Percentiles rank a stretch among this genome's conserved stretches.
These are phyloP conservation scores for Fusarium agapanthi DNA, from an alignment of 2,329 filamentous ascomycete species.

Conservation along the genomic window DNA sequence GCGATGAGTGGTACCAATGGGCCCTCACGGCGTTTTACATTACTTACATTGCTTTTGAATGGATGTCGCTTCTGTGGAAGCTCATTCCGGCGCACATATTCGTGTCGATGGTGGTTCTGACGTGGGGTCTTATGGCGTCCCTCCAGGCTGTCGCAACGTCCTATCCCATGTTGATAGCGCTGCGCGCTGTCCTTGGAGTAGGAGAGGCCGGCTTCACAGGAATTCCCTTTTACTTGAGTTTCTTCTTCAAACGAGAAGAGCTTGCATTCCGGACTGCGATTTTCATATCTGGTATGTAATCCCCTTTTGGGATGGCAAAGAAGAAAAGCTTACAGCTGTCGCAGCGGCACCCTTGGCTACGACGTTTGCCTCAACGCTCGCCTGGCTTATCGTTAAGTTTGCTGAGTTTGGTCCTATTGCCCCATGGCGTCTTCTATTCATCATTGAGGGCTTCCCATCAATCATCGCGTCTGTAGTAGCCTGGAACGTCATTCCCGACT, in stretches of 20 bases:
- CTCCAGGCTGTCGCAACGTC: constrained; percentile 73
- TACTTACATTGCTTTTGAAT: constrained; percentile 70
- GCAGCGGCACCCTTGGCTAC: constrained; percentile 82
- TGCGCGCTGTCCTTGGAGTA: constrained; percentile 67
- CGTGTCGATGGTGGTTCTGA: constrained; percentile 70
- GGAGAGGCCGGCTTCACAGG: constrained; percentile 73
- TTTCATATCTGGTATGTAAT: constrained; percentile 74
- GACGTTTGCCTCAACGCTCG: constrained; percentile 78
- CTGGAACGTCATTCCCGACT: constrained; percentile 80
- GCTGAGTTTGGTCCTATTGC: constrained; percentile 74
- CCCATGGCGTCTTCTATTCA: constrained; percentile 85
- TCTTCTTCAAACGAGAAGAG: constrained; percentile 73
- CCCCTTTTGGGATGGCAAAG: constrained; percentile 7
- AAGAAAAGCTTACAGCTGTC: constrained; percentile 53
- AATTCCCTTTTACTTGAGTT: constrained; percentile 70
- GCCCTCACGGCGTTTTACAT: constrained; percentile 69
- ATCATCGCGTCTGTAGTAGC: constrained; percentile 77
- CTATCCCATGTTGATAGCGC: constrained; percentile 65
- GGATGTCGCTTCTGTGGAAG: constrained; percentile 71
- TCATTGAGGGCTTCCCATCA: constrained; percentile 86
- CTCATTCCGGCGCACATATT: constrained; percentile 68
- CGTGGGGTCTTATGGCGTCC: constrained; percentile 83
- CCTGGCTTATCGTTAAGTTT: constrained; percentile 78
- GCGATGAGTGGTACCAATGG: constrained; percentile 65
- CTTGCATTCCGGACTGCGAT: constrained; percentile 86